Conservation (phyloP, 2,329 filamentous ascomycete genomes). For the Fusarium acutatum region DNA sequence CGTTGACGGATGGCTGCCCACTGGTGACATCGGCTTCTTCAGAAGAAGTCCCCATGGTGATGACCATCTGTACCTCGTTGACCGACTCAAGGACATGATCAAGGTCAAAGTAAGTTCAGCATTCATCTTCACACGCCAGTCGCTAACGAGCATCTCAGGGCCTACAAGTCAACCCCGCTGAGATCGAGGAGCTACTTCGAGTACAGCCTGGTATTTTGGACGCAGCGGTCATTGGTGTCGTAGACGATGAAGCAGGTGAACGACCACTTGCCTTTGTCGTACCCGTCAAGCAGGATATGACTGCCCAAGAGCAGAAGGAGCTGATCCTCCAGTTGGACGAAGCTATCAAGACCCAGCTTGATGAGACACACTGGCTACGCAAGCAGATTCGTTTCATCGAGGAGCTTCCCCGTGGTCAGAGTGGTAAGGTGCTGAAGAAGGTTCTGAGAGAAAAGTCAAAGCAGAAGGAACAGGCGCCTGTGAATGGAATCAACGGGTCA, state of each 20-base stretch:
- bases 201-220: background rate
- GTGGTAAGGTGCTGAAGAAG: background rate
- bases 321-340: background rate
- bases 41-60: background rate
- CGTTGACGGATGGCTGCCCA: background rate
- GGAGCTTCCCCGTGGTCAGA: background rate
- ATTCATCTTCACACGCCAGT: accelerated
- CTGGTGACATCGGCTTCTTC: background rate
- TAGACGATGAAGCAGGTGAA: background rate
- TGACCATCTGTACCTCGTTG: background rate
- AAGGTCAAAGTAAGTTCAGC: background rate
- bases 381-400: background rate
- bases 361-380: background rate
- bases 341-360: background rate
- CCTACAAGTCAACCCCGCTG: background rate
- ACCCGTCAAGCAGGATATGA: background rate
- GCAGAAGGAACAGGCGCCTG: background rate
- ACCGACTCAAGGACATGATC: background rate
- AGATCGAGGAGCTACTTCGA: background rate
- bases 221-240: background rate
- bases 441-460: background rate
- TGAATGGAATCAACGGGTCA: background rate
- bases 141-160: background rate
- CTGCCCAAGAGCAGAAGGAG: background rate
- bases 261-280: background rate